Evolutionary conservation across 139 green algal species (phyloP), one percentile per base, ranked within the genome.

Genomic region (Limnomonas spitsbergensis): DNA sequence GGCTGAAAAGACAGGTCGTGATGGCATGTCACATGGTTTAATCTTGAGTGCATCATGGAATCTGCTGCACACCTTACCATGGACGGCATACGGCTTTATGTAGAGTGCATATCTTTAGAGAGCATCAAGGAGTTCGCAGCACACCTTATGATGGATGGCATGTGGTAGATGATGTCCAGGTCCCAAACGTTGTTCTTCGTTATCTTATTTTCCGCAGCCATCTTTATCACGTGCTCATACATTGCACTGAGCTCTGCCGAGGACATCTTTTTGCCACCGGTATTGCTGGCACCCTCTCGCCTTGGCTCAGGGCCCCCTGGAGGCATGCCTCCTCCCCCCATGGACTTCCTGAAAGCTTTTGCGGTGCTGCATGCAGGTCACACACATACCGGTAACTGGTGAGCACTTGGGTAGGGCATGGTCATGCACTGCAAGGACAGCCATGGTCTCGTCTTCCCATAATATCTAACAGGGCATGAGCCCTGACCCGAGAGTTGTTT

Each of bases 181-280:
- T 80, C 56, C 75, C 75, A 80, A 7, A 66, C 61, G 35, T 81
- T 81, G 39, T 75, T 36, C 40, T 81, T 81, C 1, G 66, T 81
- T 26, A 81, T 81, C 40, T 81, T 81, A 38, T 81, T 81, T 38
- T 81, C 76, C 26, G 66, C 66, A 53, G 70, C 32, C 26, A 77
- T 7, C 29, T 77, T 77, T n/a, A 77, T 77, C 35, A 77, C 70
- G 29, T 38, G 70, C 27, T 61, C 70, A 37, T 67, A 67, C 39
- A 77, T 67, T 9, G 39, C 27, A 3, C n/a, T n/a, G 7, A 77
- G 39, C 27, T 77, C 70, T 66, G 7, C 9, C 4, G 9, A 6
- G 6, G 35, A 24, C 68, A 74, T 74, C 4, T 32, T 32, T 32
- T 34, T 34, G 29, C 7, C 56, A 32, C 4, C 7, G 29, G 47